Evolutionary conservation across 2,329 filamentous ascomycete species (phyloP).

Genomic region (Phoma sp.): DNA sequence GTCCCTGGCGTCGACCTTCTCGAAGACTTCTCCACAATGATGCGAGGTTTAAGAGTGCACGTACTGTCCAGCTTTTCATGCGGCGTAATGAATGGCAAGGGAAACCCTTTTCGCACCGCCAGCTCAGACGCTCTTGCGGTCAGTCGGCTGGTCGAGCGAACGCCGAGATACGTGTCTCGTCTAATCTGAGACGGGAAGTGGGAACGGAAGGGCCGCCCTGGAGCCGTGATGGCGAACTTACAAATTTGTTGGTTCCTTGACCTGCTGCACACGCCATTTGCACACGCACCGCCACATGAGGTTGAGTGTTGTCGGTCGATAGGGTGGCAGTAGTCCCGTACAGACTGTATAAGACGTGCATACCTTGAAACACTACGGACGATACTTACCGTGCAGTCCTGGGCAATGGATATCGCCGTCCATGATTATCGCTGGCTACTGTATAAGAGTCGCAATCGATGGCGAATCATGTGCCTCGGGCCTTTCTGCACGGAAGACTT

Average conservation of each 20-base stretch:
- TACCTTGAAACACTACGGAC: constrained; percentile 17
- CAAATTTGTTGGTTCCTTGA: constrained; percentile 22
- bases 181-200: constrained; percentile 43
- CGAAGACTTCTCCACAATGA: constrained; percentile 43
- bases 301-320: constrained; percentile 14
- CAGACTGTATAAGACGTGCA: constrained; percentile 5
- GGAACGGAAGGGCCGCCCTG: constrained; percentile 41
- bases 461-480: constrained; percentile 15
- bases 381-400: constrained; percentile 16
- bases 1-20: constrained; percentile 40
- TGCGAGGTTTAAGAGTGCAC: constrained; percentile 29
- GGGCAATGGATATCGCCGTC: constrained; percentile 3
- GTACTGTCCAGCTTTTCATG: constrained; percentile 28
- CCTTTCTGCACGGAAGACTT: constrained; percentile 5
- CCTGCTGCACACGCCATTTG: constrained; percentile 22
- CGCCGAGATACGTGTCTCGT: constrained; percentile 33
- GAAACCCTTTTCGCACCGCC: constrained; percentile 24
- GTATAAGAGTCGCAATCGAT: neutral
- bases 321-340: constrained; percentile 12
- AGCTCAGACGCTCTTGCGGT: constrained; percentile 26
- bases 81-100: constrained; percentile 33
- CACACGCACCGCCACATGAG: constrained; percentile 31
- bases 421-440: constrained; percentile 2
- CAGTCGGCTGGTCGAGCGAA: constrained; percentile 15
- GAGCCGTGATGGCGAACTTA: constrained; percentile 35